Percentiles rank a stretch among this genome's conserved stretches.
Conservation (phyloP, 1,284 basidiomycete species). For the Boletus smithii region DNA sequence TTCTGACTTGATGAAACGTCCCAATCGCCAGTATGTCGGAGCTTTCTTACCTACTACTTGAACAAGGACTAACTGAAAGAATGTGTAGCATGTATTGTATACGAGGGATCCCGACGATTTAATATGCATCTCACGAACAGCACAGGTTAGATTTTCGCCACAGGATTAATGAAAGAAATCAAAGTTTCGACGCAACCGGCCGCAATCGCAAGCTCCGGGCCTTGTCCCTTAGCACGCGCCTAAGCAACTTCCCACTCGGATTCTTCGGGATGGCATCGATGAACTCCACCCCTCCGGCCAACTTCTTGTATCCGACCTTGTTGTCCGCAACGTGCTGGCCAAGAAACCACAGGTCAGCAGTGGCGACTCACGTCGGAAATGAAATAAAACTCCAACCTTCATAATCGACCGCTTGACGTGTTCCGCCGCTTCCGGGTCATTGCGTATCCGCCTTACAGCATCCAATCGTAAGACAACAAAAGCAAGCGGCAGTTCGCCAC, state of each 20-base stretch:
- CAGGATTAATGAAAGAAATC: conserved; percentile 4
- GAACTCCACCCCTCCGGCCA: conserved; percentile 67
- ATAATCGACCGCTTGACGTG: conserved; percentile 42
- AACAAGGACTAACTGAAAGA: too few species aligned
- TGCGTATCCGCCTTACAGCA: conserved; percentile 39
- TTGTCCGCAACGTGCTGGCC: conserved; percentile 62
- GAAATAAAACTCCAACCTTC: conserved; percentile 31
- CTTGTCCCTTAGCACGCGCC: conserved; percentile 43
- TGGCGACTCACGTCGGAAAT: background rate
- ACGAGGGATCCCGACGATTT: too few species aligned
- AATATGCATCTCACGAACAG: too few species aligned
- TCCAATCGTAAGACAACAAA: conserved; percentile 58
- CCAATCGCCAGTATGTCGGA: too few species aligned
- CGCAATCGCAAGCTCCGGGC: conserved; percentile 24
- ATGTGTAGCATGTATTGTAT: too few species aligned
- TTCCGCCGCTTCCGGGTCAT: conserved; percentile 35
- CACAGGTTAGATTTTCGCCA: too few species aligned
- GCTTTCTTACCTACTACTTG: too few species aligned
- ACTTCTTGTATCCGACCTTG: conserved; percentile 69
- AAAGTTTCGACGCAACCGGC: conserved; percentile 23
- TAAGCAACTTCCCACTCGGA: conserved; percentile 63
- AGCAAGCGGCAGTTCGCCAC: conserved; percentile 74
- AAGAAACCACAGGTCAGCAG: conserved; percentile 8
- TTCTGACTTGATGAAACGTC: too few species aligned
- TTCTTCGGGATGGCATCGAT: conserved; percentile 69